These are phyloP conservation scores for Ilyonectria destructans DNA, from an alignment of 2,329 filamentous ascomycete genomes.

Conservation along the genomic window DNA sequence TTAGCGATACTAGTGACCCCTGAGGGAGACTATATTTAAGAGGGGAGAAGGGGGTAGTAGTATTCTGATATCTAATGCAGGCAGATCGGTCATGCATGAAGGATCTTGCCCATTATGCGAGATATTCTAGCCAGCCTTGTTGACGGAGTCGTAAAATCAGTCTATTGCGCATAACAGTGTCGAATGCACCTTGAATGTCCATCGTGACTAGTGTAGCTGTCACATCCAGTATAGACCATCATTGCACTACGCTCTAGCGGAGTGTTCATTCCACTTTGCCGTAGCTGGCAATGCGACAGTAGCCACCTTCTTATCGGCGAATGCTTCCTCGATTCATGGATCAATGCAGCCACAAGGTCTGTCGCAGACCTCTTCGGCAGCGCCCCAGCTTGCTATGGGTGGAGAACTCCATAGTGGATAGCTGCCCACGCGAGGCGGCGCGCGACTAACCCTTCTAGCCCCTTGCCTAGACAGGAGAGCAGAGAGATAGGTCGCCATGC, in stretches of 20 bases:
- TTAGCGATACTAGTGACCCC: too few relatives aligned
- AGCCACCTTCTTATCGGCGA: conserved; percentile 27
- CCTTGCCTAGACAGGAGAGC: conserved; percentile 48
- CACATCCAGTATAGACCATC: too few relatives aligned
- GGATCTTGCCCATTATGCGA: conserved; percentile 30
- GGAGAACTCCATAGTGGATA: conserved; percentile 41
- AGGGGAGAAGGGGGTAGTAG: conserved; percentile 13
- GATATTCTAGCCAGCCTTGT: conserved; percentile 35
- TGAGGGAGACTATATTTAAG: conserved; percentile 20
- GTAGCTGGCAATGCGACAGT: neutral
- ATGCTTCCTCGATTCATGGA: conserved; percentile 42
- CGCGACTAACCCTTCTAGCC: conserved; percentile 47
- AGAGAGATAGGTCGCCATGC: conserved; percentile 48
- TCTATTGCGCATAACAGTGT: conserved; percentile 38
- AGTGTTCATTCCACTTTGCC: too few relatives aligned
- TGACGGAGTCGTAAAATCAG: conserved; percentile 34
- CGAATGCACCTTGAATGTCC: conserved; percentile 40
- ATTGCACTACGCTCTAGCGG: too few relatives aligned
- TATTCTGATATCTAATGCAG: conserved; percentile 17
- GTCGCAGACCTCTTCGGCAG: conserved; percentile 41
- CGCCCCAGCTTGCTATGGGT: conserved; percentile 39
- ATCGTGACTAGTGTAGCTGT: conserved; percentile 28
- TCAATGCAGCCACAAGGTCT: conserved; percentile 27
- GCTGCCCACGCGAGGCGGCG: conserved; percentile 38
- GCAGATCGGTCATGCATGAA: conserved; percentile 29